phyloP scores from a whole-genome alignment of 805 yeast genomes.

The Scheffersomyces ergatensis region DNA sequence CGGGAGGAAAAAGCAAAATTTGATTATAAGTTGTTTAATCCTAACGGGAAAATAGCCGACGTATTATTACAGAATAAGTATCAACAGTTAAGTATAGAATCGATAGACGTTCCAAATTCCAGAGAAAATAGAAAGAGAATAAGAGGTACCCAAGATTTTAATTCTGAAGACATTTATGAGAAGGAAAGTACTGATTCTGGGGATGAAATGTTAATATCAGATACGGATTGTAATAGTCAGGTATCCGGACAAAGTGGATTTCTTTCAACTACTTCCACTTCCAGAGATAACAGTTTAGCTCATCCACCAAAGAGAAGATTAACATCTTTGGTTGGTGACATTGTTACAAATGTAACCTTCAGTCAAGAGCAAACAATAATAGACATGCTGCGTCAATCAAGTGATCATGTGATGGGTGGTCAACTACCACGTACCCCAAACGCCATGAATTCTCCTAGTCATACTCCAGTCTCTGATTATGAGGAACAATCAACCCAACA shows the following conservation, averaged over 20 bases:
- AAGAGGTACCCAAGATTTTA: slow-evolving; percentile 13
- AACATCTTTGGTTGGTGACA: slow-evolving; percentile 8
- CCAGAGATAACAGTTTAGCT: slow-evolving; percentile 15
- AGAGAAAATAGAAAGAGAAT: slow-evolving; percentile 27
- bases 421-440: slow-evolving; percentile 24
- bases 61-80: slow-evolving; percentile 28
- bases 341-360: not conserved
- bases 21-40: slow-evolving; percentile 30
- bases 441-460: slow-evolving; percentile 26
- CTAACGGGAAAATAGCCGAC: slow-evolving; percentile 29
- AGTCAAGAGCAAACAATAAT: slow-evolving; percentile 1
- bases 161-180: slow-evolving; percentile 11
- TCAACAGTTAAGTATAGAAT: slow-evolving; percentile 19
- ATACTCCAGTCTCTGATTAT: slow-evolving; percentile 33
- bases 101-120: slow-evolving; percentile 4
- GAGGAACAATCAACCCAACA: slow-evolving; percentile 41
- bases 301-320: slow-evolving; percentile 41
- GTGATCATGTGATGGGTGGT: slow-evolving; percentile 1
- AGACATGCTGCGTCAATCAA: not conserved
- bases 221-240: slow-evolving; percentile 26
- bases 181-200: slow-evolving; percentile 19
- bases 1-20: slow-evolving; percentile 22
- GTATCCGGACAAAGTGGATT: slow-evolving; percentile 12
- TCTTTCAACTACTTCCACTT: slow-evolving; percentile 6
- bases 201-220: slow-evolving; percentile 36